Base-by-base conservation (phyloP, 495 filamentous ascomycete genomes). In the Glonium stellatum region DNA sequence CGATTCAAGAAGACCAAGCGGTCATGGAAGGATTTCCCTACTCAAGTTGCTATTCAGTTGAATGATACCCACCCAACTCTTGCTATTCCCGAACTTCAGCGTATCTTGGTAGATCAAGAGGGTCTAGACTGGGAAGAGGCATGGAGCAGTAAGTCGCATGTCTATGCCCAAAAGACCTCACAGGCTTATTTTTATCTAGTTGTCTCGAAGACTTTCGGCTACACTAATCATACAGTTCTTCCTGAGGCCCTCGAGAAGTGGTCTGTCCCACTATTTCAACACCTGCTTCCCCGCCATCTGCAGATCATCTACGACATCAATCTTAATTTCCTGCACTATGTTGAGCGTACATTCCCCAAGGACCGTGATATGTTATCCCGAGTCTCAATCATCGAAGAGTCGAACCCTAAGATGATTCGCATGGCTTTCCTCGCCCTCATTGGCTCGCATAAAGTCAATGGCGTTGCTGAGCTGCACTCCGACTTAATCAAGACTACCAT, bases 301-400 rank as follows among this genome's bases (percentile, higher is more conserved):
- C 90, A 97, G 69, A 96, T 98, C 68, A 97, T 98, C 72, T 98
- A 96, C 72, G 93, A 98, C 60, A 92, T 98, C 78, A 98, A 98
- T 74, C 74, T 96, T 48, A 88, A 83, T 71, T 98, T 98, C 80
- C 72, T 98, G 51, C 92, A 96, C 70, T 75, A 67, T 5, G 92
- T 98, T 11, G 93, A 98, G 77, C 85, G 86, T 70, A 80, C 79
- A 55, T 97, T 96, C 78, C 93, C 93, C 42, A 84, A 90, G 62
- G 88, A 97, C 62, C 83, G 89, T 27, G 92, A 96, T 0, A 76
- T 98, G 62, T 82, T 98, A 31, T 69, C 77, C 15, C 80, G 89
- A 18, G 90, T 97, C 21, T 97, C 93, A 4, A 92, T 98, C 66
- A 96, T 98, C 56, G 93, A 98, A 73, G 93, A 98, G 73, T 89